Evolutionary conservation across 1,284 basidiomycete species (phyloP).

Genomic region (Fomitopsis pinicola): DNA sequence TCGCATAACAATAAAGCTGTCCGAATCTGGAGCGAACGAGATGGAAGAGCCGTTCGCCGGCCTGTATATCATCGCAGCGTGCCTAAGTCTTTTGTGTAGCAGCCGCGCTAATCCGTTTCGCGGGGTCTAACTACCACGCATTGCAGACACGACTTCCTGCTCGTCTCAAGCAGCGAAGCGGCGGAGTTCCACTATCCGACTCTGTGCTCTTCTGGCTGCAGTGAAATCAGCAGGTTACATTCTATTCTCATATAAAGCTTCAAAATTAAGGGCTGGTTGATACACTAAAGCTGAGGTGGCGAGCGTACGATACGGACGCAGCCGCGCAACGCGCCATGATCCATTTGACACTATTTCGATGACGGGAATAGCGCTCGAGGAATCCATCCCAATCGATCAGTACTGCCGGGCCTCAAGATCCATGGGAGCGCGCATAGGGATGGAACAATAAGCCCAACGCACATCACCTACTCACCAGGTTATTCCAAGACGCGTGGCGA

Average conservation of each 20-base stretch:
- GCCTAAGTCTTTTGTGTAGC: not conserved
- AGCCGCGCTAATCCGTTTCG: not conserved
- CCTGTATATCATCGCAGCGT: not conserved
- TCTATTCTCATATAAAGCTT: too few species aligned
- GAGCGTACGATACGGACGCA: too few species aligned
- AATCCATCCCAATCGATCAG: not conserved
- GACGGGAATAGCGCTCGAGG: not conserved
- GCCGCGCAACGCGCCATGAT: not conserved
- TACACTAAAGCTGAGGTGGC: too few species aligned
- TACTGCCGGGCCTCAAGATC: not conserved
- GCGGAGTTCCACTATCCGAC: too few species aligned
- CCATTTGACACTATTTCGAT: not conserved
- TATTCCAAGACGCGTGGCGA: not conserved
- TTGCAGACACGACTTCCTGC: too few species aligned
- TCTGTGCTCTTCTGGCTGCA: too few species aligned
- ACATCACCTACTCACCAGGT: not conserved
- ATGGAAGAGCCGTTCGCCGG: not conserved
- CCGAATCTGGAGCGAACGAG: not conserved
- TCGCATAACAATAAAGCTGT: conserved; percentile 3
- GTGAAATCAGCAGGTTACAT: too few species aligned
- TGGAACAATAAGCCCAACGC: not conserved
- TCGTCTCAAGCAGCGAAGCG: too few species aligned
- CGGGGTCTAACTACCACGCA: not conserved
- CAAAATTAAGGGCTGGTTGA: too few species aligned
- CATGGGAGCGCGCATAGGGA: not conserved